Evolutionary conservation across 2,329 filamentous ascomycete genomes (phyloP).

Genomic region (Ustilaginoidea virens): DNA sequence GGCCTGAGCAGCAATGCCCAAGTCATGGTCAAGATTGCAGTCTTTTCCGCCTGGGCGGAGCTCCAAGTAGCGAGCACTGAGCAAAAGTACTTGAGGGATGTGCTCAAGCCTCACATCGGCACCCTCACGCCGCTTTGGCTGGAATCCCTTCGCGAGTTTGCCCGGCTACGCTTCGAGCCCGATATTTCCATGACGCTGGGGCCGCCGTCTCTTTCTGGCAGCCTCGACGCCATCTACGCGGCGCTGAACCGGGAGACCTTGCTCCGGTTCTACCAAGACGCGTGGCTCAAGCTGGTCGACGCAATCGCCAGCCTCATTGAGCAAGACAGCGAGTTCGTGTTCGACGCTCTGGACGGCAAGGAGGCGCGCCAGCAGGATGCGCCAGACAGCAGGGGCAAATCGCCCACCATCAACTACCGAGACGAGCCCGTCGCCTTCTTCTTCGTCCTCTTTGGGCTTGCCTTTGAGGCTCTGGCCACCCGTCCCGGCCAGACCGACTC

Average conservation of each 20-base stretch:
- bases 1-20: constrained; percentile 90
- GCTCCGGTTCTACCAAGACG: constrained; percentile 89
- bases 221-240: constrained; percentile 86
- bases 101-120: constrained; percentile 79
- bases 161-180: constrained; percentile 83
- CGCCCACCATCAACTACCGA: constrained; percentile 84
- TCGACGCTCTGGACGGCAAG: constrained; percentile 88
- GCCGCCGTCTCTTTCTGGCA: constrained; percentile 65
- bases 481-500: constrained; percentile 38
- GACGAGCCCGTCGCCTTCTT: constrained; percentile 98
- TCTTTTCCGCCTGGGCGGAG: constrained; percentile 95
- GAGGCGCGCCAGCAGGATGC: constrained; percentile 31
- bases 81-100: constrained; percentile 75
- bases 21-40: constrained; percentile 96
- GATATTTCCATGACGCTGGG: constrained; percentile 88
- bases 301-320: constrained; percentile 95
- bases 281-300: constrained; percentile 92
- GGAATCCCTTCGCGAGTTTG: constrained; percentile 83
- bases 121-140: constrained; percentile 88
- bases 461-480: constrained; percentile 87
- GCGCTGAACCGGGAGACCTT: constrained; percentile 89
- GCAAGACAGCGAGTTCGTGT: constrained; percentile 94
- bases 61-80: constrained; percentile 89
- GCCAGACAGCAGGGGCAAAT: constrained; percentile 39
- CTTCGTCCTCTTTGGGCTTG: constrained; percentile 92